Percentiles rank a stretch among this genome's conserved stretches.
phyloP scores from a whole-genome alignment of 768 basidiomycete genomes.

The Psilocybe azurescens region DNA sequence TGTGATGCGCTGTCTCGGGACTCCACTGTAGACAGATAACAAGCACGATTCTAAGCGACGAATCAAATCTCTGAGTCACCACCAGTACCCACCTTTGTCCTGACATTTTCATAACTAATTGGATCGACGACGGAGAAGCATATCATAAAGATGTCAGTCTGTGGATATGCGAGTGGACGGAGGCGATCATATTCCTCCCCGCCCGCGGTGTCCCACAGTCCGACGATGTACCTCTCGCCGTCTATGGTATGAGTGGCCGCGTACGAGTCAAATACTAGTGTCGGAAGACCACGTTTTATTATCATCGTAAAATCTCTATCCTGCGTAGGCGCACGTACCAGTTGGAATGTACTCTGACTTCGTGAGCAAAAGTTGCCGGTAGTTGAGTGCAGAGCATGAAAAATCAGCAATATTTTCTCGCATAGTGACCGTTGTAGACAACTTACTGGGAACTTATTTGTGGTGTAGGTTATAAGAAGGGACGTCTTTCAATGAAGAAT shows the following conservation, averaged over 20 bases:
- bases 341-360: not conserved
- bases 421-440: no score
- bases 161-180: constrained; percentile 4
- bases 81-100: not conserved
- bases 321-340: not conserved
- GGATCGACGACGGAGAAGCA: constrained; percentile 10
- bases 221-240: not conserved
- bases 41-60: not conserved
- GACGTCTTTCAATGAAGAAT: not conserved
- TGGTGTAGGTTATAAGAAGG: not conserved
- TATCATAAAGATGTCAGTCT: constrained; percentile 9
- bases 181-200: constrained; percentile 9
- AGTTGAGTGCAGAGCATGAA: no score
- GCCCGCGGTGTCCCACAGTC: constrained; percentile 3
- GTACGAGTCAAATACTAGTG: not conserved
- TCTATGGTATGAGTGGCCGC: not conserved
- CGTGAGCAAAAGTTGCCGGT: no score
- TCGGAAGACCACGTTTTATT: no score
- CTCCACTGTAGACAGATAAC: constrained; percentile 1
- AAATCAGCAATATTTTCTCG: no score
- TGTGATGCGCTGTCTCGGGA: constrained; percentile 1
- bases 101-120: constrained; percentile 3
- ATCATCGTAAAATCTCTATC: not conserved
- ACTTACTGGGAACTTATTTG: not conserved
- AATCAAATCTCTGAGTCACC: not conserved